Conservation (phyloP, 75 land plant genomes). For the Azolla pinnata region DNA sequence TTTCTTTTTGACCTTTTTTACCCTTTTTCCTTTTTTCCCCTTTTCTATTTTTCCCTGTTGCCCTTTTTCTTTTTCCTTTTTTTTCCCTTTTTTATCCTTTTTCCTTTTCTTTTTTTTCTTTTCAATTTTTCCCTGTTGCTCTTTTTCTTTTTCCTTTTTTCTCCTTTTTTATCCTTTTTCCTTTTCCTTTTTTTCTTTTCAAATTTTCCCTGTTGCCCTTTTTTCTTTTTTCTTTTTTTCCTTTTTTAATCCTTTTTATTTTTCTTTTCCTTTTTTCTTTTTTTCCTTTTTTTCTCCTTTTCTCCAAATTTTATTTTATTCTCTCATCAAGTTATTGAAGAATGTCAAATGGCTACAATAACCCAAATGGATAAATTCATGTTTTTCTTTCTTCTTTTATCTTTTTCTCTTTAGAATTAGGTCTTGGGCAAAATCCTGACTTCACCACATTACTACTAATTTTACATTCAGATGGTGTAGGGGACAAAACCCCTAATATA, state of each 20-base stretch:
- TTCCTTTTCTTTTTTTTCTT: not conserved
- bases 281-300: not conserved
- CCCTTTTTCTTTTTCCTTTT: not conserved
- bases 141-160: not conserved
- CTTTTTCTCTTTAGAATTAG: too few species aligned
- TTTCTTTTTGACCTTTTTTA: not conserved
- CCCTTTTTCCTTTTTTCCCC: not conserved
- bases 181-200: not conserved
- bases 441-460: too few species aligned
- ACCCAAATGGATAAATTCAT: too few species aligned
- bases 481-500: too few species aligned
- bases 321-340: too few species aligned
- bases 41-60: not conserved
- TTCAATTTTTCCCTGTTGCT: not conserved
- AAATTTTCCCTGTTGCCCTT: not conserved
- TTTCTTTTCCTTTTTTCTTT: not conserved
- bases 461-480: too few species aligned
- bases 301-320: too few species aligned
- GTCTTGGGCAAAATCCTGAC: too few species aligned
- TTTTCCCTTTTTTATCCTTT: not conserved
- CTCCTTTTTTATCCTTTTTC: not conserved
- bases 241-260: not conserved
- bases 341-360: too few species aligned
- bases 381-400: too few species aligned
- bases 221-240: not conserved